Conservation (phyloP, 2,329 filamentous ascomycete species). For the Neonectria sp. region DNA sequence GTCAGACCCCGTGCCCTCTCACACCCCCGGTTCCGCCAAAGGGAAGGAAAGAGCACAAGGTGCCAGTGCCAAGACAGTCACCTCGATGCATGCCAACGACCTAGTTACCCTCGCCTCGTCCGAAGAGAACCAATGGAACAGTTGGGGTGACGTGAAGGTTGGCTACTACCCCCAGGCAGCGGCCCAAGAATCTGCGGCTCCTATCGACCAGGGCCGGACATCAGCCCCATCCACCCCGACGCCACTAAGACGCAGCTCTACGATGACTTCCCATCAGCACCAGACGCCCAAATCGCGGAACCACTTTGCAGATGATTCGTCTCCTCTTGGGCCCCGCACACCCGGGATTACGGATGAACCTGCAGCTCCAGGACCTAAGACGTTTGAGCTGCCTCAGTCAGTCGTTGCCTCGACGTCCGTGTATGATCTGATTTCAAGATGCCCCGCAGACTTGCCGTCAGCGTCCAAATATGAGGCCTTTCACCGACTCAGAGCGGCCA, state of each 20-base stretch:
- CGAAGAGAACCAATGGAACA: slow-evolving; percentile 73
- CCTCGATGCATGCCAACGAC: slow-evolving; percentile 84
- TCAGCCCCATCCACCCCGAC: slow-evolving; percentile 80
- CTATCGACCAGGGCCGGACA: slow-evolving; percentile 51
- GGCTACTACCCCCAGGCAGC: slow-evolving; percentile 78
- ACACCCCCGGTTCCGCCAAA: slow-evolving; percentile 74
- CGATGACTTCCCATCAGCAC: slow-evolving; percentile 60
- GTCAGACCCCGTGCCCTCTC: slow-evolving; percentile 66
- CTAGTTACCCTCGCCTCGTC: slow-evolving; percentile 81
- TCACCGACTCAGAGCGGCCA: slow-evolving; percentile 86
- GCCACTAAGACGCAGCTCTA: slow-evolving; percentile 78
- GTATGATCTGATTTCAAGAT: slow-evolving; percentile 69
- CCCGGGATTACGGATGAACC: slow-evolving; percentile 55
- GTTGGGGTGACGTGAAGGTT: slow-evolving; percentile 86
- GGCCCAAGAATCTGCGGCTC: slow-evolving; percentile 39
- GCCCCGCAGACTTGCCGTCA: slow-evolving; percentile 77
- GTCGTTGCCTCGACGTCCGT: slow-evolving; percentile 67
- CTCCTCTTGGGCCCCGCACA: slow-evolving; percentile 64
- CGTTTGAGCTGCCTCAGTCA: slow-evolving; percentile 75
- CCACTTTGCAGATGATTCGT: slow-evolving; percentile 58
- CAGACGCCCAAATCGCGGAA: slow-evolving; percentile 59
- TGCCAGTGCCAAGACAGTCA: slow-evolving; percentile 62
- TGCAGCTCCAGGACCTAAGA: slow-evolving; percentile 64
- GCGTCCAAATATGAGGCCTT: slow-evolving; percentile 87
- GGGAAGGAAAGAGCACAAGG: slow-evolving; percentile 78